phyloP scores from a whole-genome alignment of 495 filamentous ascomycete genomes.

The Tuber indicum region DNA sequence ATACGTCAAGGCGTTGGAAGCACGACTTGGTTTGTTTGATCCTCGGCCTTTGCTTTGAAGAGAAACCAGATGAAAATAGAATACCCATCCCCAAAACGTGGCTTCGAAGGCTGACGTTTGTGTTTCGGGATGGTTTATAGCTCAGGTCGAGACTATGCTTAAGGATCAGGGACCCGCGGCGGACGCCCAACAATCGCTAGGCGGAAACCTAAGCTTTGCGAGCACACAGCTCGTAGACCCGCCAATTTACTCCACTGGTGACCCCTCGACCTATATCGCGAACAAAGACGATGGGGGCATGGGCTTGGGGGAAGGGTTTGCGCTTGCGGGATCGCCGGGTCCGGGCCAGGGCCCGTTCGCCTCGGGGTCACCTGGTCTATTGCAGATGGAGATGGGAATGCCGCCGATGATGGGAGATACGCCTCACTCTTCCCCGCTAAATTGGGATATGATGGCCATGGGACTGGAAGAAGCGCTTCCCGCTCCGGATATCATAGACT shows the following conservation, averaged over 20 bases:
- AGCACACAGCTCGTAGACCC: conserved; percentile 18
- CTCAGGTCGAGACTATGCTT: conserved; percentile 88
- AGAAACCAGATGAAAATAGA: not conserved
- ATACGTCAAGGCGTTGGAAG: conserved; percentile 96
- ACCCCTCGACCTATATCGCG: conserved; percentile 10
- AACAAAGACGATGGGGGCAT: conserved; percentile 18
- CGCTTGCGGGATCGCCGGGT: conserved; percentile 2
- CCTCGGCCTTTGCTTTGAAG: not conserved
- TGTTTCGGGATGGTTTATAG: conserved; percentile 46
- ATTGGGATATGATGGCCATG: conserved; percentile 89
- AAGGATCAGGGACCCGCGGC: conserved; percentile 59
- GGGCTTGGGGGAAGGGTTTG: conserved; percentile 14
- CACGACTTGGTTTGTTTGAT: conserved; percentile 67
- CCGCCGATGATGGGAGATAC: conserved; percentile 37
- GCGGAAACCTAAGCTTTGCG: conserved; percentile 31
- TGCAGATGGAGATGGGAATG: conserved; percentile 34
- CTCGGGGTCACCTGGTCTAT: conserved; percentile 14
- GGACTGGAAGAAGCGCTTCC: conserved; percentile 90
- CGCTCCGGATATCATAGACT: conserved; percentile 77
- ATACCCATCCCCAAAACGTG: conserved; percentile 8
- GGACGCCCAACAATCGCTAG: conserved; percentile 16
- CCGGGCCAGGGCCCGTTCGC: conserved; percentile 28
- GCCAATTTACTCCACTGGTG: conserved; percentile 16
- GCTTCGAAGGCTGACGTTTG: conserved; percentile 26
- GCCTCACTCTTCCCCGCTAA: conserved; percentile 8